These are phyloP conservation scores for Ogataea parapolymorpha DNA, from an alignment of 805 yeast species.

Conservation along the genomic window DNA sequence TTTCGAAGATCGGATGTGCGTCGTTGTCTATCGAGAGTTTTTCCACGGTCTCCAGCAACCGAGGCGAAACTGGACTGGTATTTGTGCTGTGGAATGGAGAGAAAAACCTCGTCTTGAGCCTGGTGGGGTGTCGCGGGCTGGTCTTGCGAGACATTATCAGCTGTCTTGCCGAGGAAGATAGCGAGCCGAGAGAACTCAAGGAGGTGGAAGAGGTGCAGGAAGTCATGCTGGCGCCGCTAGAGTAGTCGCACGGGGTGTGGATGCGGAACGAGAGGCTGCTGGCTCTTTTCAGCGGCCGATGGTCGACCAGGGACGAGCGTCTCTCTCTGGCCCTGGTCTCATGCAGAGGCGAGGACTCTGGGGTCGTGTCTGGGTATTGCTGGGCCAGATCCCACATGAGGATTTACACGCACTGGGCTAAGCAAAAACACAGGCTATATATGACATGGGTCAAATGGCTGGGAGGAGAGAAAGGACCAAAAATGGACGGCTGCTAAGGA, in stretches of 20 bases:
- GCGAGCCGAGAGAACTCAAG: conserved; percentile 14
- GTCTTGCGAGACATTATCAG: conserved; percentile 15
- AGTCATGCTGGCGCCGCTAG: not conserved
- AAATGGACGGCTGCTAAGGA: conserved; percentile 5
- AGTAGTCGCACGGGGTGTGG: conserved; percentile 13
- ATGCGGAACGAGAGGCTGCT: conserved; percentile 26
- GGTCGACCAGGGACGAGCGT: conserved; percentile 11
- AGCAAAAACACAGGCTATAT: conserved; percentile 2
- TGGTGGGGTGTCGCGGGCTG: conserved; percentile 4
- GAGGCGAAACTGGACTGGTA: conserved; percentile 11
- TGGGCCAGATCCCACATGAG: conserved; percentile 8
- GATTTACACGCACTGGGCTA: conserved; percentile 2
- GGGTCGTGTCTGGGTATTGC: conserved; percentile 3
- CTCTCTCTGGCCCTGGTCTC: conserved; percentile 11
- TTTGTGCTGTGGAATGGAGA: conserved; percentile 31
- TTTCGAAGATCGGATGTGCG: conserved; percentile 49
- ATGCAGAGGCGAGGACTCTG: conserved; percentile 5
- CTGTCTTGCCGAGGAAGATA: conserved; percentile 16
- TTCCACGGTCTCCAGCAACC: conserved; percentile 5
- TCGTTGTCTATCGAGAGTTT: conserved; percentile 11
- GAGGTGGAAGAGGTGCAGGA: conserved; percentile 5
- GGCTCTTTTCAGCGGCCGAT: conserved; percentile 30
- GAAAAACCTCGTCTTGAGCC: conserved; percentile 15
- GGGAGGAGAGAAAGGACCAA: conserved; percentile 5
- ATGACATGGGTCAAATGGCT: conserved; percentile 7